These are phyloP conservation scores for Candida mesenterica DNA, from an alignment of 1,139 yeast species.

Conservation along the genomic window DNA sequence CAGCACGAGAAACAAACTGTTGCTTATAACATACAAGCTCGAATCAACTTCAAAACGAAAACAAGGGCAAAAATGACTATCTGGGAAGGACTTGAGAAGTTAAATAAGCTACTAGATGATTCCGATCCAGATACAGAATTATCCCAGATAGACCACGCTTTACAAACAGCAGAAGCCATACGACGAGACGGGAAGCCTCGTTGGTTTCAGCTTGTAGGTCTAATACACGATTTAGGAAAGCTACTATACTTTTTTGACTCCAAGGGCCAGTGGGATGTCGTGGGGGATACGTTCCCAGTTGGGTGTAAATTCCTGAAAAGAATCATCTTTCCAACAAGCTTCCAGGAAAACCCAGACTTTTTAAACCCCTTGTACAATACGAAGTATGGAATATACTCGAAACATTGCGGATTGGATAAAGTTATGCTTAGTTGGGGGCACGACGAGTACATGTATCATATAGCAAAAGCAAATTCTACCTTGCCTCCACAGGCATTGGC, in stretches of 20 bases:
- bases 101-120: conserved; percentile 64
- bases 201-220: conserved; percentile 75
- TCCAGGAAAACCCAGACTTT: conserved; percentile 59
- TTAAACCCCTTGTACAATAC: conserved; percentile 64
- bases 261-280: conserved; percentile 81
- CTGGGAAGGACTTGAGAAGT: conserved; percentile 68
- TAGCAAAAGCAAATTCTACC: conserved; percentile 62
- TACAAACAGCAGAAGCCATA: conserved; percentile 76
- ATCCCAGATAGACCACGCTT: conserved; percentile 72
- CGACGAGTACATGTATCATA: conserved; percentile 74
- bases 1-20: conserved; percentile 73
- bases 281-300: conserved; percentile 76
- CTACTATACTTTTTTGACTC: conserved; percentile 68
- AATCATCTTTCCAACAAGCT: conserved; percentile 61
- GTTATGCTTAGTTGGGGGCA: conserved; percentile 82
- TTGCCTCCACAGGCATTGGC: conserved; percentile 68
- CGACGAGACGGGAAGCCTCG: conserved; percentile 65
- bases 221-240: conserved; percentile 71
- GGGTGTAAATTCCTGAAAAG: conserved; percentile 64
- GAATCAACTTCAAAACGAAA: conserved; percentile 68
- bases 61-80: conserved; percentile 63
- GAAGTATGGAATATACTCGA: conserved; percentile 64
- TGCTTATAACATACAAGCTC: conserved; percentile 68
- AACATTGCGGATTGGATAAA: conserved; percentile 64
- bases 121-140: conserved; percentile 76